These are phyloP conservation scores for Aspergillus wentii DNA, from an alignment of 495 filamentous ascomycete species.

Conservation along the genomic window DNA sequence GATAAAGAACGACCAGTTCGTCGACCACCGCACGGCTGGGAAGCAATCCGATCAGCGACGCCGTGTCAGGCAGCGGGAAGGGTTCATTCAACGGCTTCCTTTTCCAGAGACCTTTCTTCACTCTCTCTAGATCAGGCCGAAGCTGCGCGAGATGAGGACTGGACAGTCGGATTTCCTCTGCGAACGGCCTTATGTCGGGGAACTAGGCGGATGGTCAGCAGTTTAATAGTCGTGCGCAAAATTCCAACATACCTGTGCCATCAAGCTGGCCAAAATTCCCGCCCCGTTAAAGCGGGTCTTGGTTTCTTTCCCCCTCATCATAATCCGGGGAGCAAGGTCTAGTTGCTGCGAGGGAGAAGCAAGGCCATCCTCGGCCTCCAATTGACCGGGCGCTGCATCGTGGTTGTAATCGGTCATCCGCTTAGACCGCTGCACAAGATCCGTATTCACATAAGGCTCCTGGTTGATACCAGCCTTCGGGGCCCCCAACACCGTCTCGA, in stretches of 20 bases:
- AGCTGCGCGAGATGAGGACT: slow-evolving; percentile 34
- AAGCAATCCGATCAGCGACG: slow-evolving; percentile 27
- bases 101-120: slow-evolving; percentile 33
- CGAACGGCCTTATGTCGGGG: slow-evolving; percentile 36
- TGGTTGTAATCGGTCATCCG: slow-evolving; percentile 8
- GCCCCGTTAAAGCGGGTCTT: slow-evolving; percentile 39
- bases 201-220: slow-evolving; percentile 25
- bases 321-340: slow-evolving; percentile 34
- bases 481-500: slow-evolving; percentile 41
- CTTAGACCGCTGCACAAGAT: slow-evolving; percentile 27
- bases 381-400: slow-evolving; percentile 3
- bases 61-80: slow-evolving; percentile 26
- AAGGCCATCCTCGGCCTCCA: slow-evolving; percentile 12
- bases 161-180: slow-evolving; percentile 33
- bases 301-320: slow-evolving; percentile 41
- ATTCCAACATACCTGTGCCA: slow-evolving; percentile 31
- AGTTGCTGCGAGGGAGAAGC: slow-evolving; percentile 33
- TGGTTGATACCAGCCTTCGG: slow-evolving; percentile 37
- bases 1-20: slow-evolving; percentile 45
- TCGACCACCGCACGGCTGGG: slow-evolving; percentile 45
- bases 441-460: slow-evolving; percentile 30
- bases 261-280: slow-evolving; percentile 39
- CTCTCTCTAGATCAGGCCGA: slow-evolving; percentile 30
- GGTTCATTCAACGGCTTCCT: slow-evolving; percentile 25
- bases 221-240: not conserved